Evolutionary conservation across 2,329 filamentous ascomycete species (phyloP).

Genomic region (Huntiella moniliformis): DNA sequence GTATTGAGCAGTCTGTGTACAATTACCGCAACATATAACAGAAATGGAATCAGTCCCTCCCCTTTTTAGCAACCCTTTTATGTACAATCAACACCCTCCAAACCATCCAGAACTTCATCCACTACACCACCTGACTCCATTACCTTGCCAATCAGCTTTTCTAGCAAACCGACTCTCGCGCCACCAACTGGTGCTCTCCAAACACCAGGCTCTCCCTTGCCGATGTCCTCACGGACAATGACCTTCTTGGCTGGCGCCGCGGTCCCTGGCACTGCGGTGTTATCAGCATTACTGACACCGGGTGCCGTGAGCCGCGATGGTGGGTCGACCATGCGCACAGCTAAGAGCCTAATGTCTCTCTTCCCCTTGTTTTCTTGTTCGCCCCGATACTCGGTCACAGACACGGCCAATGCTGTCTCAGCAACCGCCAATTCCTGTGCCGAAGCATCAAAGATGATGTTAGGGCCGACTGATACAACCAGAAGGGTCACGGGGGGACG

Average conservation of each 20-base stretch:
- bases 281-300: constrained; percentile 46
- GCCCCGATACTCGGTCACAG: constrained; percentile 36
- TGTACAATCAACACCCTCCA: constrained; percentile 56
- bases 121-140: constrained; percentile 58
- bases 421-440: constrained; percentile 87
- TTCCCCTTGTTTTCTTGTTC: constrained; percentile 19
- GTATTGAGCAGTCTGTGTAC: neutral
- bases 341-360: constrained; percentile 39
- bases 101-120: constrained; percentile 65
- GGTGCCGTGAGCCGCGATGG: constrained; percentile 55
- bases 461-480: constrained; percentile 68
- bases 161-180: constrained; percentile 54
- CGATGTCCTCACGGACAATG: constrained; percentile 20
- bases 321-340: constrained; percentile 55
- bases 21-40: neutral
- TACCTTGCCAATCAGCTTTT: constrained; percentile 57
- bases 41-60: constrained; percentile 5
- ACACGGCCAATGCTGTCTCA: constrained; percentile 73
- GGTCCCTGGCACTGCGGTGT: constrained; percentile 30
- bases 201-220: constrained; percentile 41
- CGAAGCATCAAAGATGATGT: constrained; percentile 84
- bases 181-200: constrained; percentile 79
- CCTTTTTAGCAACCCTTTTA: constrained; percentile 17
- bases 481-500: constrained; percentile 79
- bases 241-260: constrained; percentile 20